A percentile compares a stretch with the other conserved stretches of the same genome.
These are phyloP conservation scores for Fragaria vesca DNA, from an alignment of 306 rosid species.

Conservation along the genomic window DNA sequence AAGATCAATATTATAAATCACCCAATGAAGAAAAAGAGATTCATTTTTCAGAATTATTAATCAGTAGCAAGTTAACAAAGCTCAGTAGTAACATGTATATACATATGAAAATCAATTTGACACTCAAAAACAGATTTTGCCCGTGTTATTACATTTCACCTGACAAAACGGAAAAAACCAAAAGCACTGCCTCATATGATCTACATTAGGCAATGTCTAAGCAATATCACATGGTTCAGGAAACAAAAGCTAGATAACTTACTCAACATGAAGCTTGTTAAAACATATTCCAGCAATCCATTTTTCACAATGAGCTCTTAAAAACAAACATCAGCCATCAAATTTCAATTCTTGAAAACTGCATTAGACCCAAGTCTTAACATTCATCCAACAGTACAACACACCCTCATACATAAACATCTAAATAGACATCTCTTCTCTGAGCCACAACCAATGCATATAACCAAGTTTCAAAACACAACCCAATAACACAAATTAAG, in stretches of 20 bases:
- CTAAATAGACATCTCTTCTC: slow-evolving; percentile 7
- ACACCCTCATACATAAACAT: slow-evolving; percentile 25
- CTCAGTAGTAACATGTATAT: neutral
- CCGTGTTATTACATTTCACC: neutral
- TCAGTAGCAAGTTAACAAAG: neutral
- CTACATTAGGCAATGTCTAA: neutral
- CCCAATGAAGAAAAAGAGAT: neutral
- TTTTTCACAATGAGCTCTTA: slow-evolving; percentile 7
- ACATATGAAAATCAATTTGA: neutral
- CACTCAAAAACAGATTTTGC: neutral
- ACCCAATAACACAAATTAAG: slow-evolving; percentile 13
- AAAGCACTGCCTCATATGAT: neutral
- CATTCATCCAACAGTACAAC: neutral
- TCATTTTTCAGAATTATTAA: neutral
- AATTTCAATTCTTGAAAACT: neutral
- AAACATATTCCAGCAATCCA: slow-evolving; percentile 1
- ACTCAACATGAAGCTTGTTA: slow-evolving; percentile 9
- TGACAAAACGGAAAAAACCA: neutral
- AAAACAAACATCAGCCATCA: neutral
- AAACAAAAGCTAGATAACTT: neutral
- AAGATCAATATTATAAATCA: neutral
- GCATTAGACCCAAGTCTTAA: neutral
- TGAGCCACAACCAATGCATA: slow-evolving; percentile 28
- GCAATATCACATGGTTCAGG: neutral
- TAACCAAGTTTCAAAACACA: neutral